These are phyloP conservation scores for Paramarasmius palmivorus DNA, from an alignment of 1,284 basidiomycete species.

Conservation along the genomic window DNA sequence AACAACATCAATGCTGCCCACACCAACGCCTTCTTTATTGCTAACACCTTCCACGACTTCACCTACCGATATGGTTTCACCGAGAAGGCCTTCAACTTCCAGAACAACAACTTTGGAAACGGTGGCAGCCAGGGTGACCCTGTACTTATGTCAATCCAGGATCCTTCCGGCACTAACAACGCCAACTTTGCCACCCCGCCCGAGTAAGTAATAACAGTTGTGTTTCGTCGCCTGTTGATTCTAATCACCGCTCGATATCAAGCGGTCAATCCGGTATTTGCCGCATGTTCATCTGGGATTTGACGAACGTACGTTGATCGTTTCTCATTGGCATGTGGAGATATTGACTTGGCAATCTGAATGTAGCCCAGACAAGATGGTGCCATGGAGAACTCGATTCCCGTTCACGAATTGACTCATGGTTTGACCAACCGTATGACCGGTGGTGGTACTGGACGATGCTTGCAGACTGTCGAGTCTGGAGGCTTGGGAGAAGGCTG, in stretches of 20 bases:
- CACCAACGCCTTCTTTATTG: conserved; percentile 52
- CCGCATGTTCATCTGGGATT: conserved; percentile 38
- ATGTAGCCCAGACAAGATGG: conserved; percentile 34
- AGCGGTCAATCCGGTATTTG: conserved; percentile 31
- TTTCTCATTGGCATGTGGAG: neutral
- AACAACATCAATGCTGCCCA: conserved; percentile 47
- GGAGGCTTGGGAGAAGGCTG: conserved; percentile 56
- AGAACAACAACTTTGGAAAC: conserved; percentile 12
- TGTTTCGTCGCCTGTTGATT: too few species aligned
- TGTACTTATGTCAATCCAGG: conserved; percentile 39
- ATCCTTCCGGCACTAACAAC: conserved; percentile 35
- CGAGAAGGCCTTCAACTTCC: conserved; percentile 14
- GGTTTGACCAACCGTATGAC: conserved; percentile 41
- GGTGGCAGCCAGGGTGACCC: conserved; percentile 33
- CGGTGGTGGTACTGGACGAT: conserved; percentile 48
- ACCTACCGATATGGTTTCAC: conserved; percentile 37
- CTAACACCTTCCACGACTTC: conserved; percentile 52
- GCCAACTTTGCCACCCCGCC: conserved; percentile 33
- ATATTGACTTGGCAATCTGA: neutral
- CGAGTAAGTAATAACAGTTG: conserved; percentile 38
- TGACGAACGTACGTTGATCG: conserved; percentile 26
- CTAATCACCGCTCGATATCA: too few species aligned
- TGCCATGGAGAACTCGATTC: conserved; percentile 39
- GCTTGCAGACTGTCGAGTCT: conserved; percentile 49
- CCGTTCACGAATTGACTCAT: conserved; percentile 38